Conservation (phyloP, 2,329 filamentous ascomycete genomes). For the Beauveria sp. region DNA sequence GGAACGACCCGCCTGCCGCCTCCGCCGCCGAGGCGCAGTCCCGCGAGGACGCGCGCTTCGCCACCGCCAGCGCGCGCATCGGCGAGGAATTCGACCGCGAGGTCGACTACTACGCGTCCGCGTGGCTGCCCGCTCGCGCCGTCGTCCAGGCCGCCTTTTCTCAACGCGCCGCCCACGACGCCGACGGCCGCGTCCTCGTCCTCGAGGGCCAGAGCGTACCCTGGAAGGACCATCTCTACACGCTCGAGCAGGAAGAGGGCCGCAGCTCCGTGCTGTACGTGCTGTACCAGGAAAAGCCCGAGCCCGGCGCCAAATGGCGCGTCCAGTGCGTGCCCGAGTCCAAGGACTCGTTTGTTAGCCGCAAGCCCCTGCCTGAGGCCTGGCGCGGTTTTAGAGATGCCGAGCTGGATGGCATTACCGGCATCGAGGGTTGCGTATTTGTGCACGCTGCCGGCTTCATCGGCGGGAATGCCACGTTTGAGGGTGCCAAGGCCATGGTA, state of each 20-base stretch:
- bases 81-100: constrained; percentile 82
- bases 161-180: constrained; percentile 58
- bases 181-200: constrained; percentile 72
- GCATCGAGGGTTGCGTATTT: constrained; percentile 73
- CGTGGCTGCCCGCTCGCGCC: constrained; percentile 83
- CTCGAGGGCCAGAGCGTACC: constrained; percentile 71
- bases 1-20: constrained; percentile 57
- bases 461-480: constrained; percentile 86
- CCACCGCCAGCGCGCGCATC: constrained; percentile 69
- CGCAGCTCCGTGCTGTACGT: constrained; percentile 67
- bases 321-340: constrained; percentile 84
- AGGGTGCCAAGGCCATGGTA: constrained; percentile 82
- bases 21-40: constrained; percentile 37
- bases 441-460: constrained; percentile 95
- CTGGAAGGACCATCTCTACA: constrained; percentile 96
- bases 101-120: constrained; percentile 63
- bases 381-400: constrained; percentile 90
- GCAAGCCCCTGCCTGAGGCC: constrained; percentile 80
- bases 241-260: constrained; percentile 67
- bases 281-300: constrained; percentile 77
- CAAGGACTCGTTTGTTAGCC: constrained; percentile 82
- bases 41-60: constrained; percentile 75
- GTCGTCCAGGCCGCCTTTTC: constrained; percentile 71
- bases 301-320: constrained; percentile 76
- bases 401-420: constrained; percentile 65